Evolutionary conservation across 495 filamentous ascomycete species (phyloP), one percentile per base, ranked within the genome.

Genomic region (Penicillium antarcticum): DNA sequence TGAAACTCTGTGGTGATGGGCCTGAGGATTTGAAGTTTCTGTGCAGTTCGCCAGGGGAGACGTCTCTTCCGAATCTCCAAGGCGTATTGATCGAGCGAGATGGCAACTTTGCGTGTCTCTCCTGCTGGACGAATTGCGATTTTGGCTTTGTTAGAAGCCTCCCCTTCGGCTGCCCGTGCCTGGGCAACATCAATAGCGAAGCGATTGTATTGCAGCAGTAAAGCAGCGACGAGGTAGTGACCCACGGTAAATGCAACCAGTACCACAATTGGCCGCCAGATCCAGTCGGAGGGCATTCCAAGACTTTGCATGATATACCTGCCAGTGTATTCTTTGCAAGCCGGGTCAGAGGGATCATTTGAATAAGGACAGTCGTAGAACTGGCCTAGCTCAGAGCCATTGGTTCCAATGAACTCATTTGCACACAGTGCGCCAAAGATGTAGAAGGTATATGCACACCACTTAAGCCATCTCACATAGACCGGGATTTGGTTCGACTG

Each of bases 401-500:
- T 53, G 21, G 73, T 68, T 12, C 73, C 79, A 7, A 80, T 70
- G 43, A 91, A 91, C 57, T 89, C 87, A 49, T 89, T 91, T 4
- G 79, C 78, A 45, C 71, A 76, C 2, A 87, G 69, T 3, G 84
- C 85, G 0, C 84, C 82, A 59, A 88, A 87, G 0, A 72, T 77
- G 56, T 88, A 91, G 57, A 84, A 88, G 36, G 81, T 71, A 47
- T 68, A 77, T 10, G 74, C 73, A 10, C 69, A 69, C 73, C 73
- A 78, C 50, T 87, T 88, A 7, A 85, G 70, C 87, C 87, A 91
- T 36, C 86, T 70, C 14, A 86, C 78, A 61, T 87, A 91, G 3
- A 89, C 77, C 0, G 87, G 85, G 13, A 91, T 88, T 29, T 83
- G 82, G 33, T 84, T 78, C 10, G 76, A 67, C 54, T 89, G 86